phyloP scores from a whole-genome alignment of 23 red algal species.

The Gracilaria vermiculophylla region DNA sequence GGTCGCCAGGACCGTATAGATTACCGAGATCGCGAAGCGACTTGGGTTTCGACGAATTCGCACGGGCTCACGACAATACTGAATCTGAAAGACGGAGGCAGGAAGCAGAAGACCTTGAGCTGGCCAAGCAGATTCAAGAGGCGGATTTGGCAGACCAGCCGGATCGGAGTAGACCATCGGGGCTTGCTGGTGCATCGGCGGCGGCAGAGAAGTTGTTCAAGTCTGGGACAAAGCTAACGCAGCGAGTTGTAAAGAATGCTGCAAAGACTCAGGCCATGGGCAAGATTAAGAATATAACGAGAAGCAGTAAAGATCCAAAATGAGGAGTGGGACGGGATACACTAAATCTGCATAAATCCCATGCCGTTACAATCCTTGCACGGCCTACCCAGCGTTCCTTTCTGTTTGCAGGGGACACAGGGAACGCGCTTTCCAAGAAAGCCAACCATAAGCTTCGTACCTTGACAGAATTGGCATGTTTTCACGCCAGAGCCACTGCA shows the following conservation, averaged over 20 bases:
- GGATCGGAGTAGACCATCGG: not conserved
- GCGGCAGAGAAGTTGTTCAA: slow-evolving; percentile 32
- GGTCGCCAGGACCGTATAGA: slow-evolving; percentile 16
- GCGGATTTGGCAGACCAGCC: not conserved
- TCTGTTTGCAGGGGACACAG: slow-evolving; percentile 51
- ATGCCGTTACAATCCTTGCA: slow-evolving; percentile 45
- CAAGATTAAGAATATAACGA: slow-evolving; percentile 26
- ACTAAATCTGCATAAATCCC: slow-evolving; percentile 31
- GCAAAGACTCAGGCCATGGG: slow-evolving; percentile 6
- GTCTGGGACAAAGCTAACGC: slow-evolving; percentile 21
- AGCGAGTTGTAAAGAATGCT: slow-evolving; percentile 31
- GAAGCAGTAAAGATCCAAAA: not conserved
- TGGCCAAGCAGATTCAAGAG: slow-evolving; percentile 32
- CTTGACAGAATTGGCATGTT: slow-evolving; percentile 65
- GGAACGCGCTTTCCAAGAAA: slow-evolving; percentile 62
- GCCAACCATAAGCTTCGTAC: slow-evolving; percentile 55
- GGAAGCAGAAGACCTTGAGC: slow-evolving; percentile 26
- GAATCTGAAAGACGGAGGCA: slow-evolving; percentile 7
- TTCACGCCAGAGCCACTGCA: slow-evolving; percentile 44
- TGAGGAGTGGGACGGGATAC: not conserved
- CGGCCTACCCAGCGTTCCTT: slow-evolving; percentile 45
- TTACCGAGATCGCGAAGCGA: slow-evolving; percentile 36
- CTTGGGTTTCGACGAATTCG: slow-evolving; percentile 1
- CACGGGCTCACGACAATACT: not conserved
- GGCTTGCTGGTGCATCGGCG: not conserved